These are phyloP conservation scores for Rhododendron simsii DNA, from an alignment of 148 eudicot species.

Conservation along the genomic window DNA sequence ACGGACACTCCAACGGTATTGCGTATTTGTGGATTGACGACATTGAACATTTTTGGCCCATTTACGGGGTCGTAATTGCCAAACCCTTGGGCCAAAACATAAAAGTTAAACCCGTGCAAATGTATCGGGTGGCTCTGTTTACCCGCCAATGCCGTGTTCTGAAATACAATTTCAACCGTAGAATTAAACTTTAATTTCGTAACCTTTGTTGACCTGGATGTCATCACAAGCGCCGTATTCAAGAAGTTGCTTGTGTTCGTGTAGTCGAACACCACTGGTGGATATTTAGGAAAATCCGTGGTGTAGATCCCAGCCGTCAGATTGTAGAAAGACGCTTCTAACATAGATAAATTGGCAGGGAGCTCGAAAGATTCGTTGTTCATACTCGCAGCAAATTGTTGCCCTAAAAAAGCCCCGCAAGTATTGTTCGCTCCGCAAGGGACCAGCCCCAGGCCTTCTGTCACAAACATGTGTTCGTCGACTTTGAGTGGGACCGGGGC, in stretches of 20 bases:
- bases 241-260: too few relatives aligned
- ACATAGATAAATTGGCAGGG: too few relatives aligned
- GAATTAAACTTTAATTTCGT: constrained; percentile 54
- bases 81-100: constrained; percentile 68
- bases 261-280: too few relatives aligned
- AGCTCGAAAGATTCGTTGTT: too few relatives aligned
- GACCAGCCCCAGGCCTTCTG: background rate
- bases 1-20: constrained; percentile 1
- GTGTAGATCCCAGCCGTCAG: too few relatives aligned
- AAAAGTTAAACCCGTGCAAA: constrained; percentile 64
- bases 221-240: constrained; percentile 18
- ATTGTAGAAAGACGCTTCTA: too few relatives aligned
- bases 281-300: too few relatives aligned
- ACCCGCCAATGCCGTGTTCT: constrained; percentile 42
- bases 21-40: background rate
- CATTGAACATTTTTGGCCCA: background rate
- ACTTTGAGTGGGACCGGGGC: constrained; percentile 23
- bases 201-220: constrained; percentile 48
- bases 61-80: constrained; percentile 41
- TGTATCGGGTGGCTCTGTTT: constrained; percentile 75
- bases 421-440: too few relatives aligned
- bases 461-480: background rate
- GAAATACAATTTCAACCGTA: constrained; percentile 58
- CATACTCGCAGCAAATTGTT: too few relatives aligned
- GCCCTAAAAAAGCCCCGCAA: too few relatives aligned